Conservation (phyloP, 2,329 filamentous ascomycete species). For the Aspergillus eucalypticola region DNA sequence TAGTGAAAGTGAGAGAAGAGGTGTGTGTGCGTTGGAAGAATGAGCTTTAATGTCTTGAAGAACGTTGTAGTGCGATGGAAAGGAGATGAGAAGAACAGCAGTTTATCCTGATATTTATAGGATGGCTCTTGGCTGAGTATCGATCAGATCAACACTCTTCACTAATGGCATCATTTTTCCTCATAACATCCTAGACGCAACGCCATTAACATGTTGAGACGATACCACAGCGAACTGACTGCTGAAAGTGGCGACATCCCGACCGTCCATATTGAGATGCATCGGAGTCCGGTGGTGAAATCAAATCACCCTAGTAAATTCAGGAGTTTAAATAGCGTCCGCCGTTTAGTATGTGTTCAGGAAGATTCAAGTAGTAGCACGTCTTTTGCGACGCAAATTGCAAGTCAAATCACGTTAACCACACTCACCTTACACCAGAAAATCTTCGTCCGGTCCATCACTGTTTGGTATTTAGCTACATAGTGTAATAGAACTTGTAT, state of each 20-base stretch:
- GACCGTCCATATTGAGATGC: background rate
- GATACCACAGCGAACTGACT: background rate
- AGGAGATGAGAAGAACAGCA: background rate
- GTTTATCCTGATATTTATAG: background rate
- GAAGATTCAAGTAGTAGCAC: background rate
- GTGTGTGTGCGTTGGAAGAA: background rate
- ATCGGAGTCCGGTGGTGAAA: slow-evolving; percentile 6
- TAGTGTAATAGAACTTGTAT: no score
- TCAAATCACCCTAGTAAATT: no score
- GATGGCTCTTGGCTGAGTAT: background rate
- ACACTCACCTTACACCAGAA: background rate
- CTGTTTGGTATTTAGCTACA: no score
- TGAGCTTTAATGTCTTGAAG: background rate
- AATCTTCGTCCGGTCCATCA: no score
- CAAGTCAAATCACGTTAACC: background rate
- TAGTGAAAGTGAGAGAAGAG: background rate
- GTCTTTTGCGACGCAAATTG: background rate
- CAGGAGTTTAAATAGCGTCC: no score
- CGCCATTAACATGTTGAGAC: background rate
- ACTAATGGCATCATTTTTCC: slow-evolving; percentile 4
- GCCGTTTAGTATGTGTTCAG: no score
- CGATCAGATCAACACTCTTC: background rate
- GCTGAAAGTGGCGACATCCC: background rate
- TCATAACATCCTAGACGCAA: background rate
- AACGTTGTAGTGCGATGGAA: background rate